Evolutionary conservation across 2,329 filamentous ascomycete genomes (phyloP).

Genomic region (Epichloe festucae): DNA sequence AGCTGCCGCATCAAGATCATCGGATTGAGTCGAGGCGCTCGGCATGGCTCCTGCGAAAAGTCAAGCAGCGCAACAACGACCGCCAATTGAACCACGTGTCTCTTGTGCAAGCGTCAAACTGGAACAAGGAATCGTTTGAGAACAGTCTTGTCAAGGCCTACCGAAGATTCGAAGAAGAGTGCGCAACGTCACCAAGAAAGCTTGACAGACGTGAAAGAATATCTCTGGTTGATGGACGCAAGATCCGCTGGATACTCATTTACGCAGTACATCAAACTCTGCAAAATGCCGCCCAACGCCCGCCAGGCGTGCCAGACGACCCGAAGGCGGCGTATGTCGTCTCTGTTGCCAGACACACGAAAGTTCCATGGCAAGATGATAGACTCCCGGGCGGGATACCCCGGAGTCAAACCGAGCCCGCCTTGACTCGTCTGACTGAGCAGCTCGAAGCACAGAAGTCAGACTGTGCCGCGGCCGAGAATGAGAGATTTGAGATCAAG

Average conservation of each 20-base stretch:
- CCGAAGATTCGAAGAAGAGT: conserved; percentile 53
- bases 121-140: conserved; percentile 23
- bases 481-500: conserved; percentile 29
- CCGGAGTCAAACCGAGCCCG: conserved; percentile 17
- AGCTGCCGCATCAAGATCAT: conserved; percentile 40
- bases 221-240: conserved; percentile 51
- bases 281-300: conserved; percentile 46
- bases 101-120: conserved; percentile 37
- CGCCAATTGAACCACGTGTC: conserved; percentile 39
- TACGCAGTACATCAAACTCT: conserved; percentile 65
- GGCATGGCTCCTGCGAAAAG: conserved; percentile 27
- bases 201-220: conserved; percentile 42
- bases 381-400: conserved; percentile 15
- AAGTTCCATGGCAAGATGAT: conserved; percentile 34
- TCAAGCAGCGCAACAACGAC: conserved; percentile 33
- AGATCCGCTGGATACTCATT: conserved; percentile 65
- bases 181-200: conserved; percentile 34
- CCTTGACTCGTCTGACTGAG: conserved; percentile 6
- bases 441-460: conserved; percentile 6
- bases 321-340: conserved; percentile 44
- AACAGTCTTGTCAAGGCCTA: conserved; percentile 55
- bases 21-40: conserved; percentile 20
- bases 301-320: conserved; percentile 46
- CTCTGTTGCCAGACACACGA: conserved; percentile 26
- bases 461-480: neutral